phyloP scores from a whole-genome alignment of 1,284 basidiomycete species.

The Trametes hirsuta region DNA sequence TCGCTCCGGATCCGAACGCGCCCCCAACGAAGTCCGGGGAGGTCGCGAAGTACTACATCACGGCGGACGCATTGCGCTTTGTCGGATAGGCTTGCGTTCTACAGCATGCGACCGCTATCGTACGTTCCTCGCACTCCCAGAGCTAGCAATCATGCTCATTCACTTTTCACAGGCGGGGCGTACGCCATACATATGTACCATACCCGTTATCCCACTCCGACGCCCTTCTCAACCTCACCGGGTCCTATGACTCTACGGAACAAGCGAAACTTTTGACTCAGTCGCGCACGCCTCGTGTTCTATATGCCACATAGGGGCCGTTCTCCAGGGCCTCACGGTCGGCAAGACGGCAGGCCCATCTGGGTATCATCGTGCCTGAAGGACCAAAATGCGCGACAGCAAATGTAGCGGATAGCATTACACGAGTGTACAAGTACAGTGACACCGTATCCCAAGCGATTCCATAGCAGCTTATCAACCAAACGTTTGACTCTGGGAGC shows the following conservation, averaged over 20 bases:
- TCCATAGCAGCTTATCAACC: conserved; percentile 46
- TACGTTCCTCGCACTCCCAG: conserved; percentile 1
- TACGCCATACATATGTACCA: not conserved
- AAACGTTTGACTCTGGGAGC: conserved; percentile 75
- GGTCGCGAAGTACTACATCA: conserved; percentile 79
- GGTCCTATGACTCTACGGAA: not conserved
- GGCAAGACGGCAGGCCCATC: not conserved
- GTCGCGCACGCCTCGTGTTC: too few species aligned
- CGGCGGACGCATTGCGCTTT: conserved; percentile 75
- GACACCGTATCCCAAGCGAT: conserved; percentile 3
- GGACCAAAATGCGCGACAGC: not conserved
- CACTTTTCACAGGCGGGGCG: not conserved
- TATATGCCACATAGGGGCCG: too few species aligned
- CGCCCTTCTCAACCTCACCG: not conserved
- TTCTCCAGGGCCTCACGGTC: not conserved
- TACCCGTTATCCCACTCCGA: not conserved
- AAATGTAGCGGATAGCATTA: conserved; percentile 20
- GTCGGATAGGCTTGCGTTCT: conserved; percentile 54
- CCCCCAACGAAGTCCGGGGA: conserved; percentile 66
- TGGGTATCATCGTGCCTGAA: not conserved
- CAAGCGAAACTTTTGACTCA: not conserved
- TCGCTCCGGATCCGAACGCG: conserved; percentile 72
- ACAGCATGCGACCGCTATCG: not conserved
- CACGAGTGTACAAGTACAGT: conserved; percentile 21
- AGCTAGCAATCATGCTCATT: conserved; percentile 10